These are phyloP conservation scores for Metschnikowia aberdeeniae DNA, from an alignment of 805 yeast species.

Conservation along the genomic window DNA sequence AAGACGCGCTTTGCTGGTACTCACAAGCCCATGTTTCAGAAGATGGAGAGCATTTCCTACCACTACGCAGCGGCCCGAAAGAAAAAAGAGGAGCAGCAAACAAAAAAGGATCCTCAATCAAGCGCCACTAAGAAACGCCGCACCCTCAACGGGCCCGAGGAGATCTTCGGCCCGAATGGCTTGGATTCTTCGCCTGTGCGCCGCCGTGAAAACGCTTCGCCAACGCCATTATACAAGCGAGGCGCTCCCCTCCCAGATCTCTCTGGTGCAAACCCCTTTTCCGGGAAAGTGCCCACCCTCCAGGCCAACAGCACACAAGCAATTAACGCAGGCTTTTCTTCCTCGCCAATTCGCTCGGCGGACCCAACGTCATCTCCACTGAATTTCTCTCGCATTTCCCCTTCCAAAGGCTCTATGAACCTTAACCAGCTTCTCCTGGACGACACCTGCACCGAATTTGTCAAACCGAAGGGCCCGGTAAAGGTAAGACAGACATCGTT, in stretches of 20 bases:
- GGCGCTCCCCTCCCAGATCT: conserved; percentile 1
- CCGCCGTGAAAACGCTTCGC: conserved; percentile 6
- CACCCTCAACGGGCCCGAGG: conserved; percentile 42
- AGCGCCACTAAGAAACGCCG: conserved; percentile 33
- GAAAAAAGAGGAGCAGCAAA: conserved; percentile 36
- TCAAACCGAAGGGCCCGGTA: conserved; percentile 23
- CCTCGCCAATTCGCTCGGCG: conserved; percentile 1
- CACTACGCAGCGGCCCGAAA: conserved; percentile 45
- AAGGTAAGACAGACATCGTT: conserved; percentile 28
- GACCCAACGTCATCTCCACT: conserved; percentile 12
- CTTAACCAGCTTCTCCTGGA: conserved; percentile 29
- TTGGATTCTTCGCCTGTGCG: conserved; percentile 15
- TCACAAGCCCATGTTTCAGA: conserved; percentile 32
- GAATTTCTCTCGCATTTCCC: conserved; percentile 26
- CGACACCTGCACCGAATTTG: conserved; percentile 16
- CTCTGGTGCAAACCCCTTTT: conserved; percentile 7
- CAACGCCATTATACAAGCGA: not conserved
- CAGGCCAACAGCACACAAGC: conserved; percentile 2
- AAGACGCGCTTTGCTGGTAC: conserved; percentile 29
- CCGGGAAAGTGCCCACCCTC: conserved; percentile 4
- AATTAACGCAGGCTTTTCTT: not conserved
- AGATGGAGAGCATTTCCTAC: conserved; percentile 46
- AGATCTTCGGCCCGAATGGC: conserved; percentile 18
- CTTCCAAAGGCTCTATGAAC: conserved; percentile 39
- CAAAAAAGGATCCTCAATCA: conserved; percentile 5